These are phyloP conservation scores for Rhodotorula sp. DNA, from an alignment of 1,284 basidiomycete genomes.

Conservation along the genomic window DNA sequence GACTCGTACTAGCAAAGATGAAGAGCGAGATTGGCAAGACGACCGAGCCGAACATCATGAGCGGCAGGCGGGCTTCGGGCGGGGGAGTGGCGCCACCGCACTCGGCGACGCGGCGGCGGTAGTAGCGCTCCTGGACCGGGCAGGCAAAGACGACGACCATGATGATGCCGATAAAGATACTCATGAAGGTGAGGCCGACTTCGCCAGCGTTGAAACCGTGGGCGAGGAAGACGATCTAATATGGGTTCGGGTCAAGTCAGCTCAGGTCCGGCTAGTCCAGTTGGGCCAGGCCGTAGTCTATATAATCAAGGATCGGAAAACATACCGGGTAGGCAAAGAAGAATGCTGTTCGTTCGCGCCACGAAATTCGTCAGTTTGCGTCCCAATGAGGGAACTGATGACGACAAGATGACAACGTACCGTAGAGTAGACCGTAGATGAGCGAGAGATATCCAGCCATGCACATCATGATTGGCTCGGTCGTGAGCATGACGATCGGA, in stretches of 20 bases:
- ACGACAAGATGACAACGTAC: background rate
- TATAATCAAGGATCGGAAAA: background rate
- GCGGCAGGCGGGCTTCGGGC: conserved; percentile 47
- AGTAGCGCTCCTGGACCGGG: conserved; percentile 39
- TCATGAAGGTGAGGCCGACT: conserved; percentile 10
- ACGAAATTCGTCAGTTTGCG: too few species aligned
- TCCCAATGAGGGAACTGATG: too few species aligned
- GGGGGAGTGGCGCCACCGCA: background rate
- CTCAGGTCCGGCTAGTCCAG: too few species aligned
- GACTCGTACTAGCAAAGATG: conserved; percentile 50
- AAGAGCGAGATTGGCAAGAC: conserved; percentile 52
- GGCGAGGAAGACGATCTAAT: conserved; percentile 9
- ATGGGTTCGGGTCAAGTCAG: background rate
- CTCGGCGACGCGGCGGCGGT: conserved; percentile 15
- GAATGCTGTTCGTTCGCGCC: background rate
- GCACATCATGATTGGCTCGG: conserved; percentile 66
- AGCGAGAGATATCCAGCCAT: conserved; percentile 66
- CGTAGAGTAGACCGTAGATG: conserved; percentile 53
- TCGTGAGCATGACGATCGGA: conserved; percentile 57
- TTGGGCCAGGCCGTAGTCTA: too few species aligned
- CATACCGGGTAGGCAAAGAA: conserved; percentile 14
- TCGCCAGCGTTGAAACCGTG: conserved; percentile 16
- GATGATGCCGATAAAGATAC: conserved; percentile 47
- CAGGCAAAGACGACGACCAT: conserved; percentile 27
- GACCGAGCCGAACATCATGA: conserved; percentile 45